Conservation (phyloP, 1,284 basidiomycete genomes). For the Puccinia horiana region DNA sequence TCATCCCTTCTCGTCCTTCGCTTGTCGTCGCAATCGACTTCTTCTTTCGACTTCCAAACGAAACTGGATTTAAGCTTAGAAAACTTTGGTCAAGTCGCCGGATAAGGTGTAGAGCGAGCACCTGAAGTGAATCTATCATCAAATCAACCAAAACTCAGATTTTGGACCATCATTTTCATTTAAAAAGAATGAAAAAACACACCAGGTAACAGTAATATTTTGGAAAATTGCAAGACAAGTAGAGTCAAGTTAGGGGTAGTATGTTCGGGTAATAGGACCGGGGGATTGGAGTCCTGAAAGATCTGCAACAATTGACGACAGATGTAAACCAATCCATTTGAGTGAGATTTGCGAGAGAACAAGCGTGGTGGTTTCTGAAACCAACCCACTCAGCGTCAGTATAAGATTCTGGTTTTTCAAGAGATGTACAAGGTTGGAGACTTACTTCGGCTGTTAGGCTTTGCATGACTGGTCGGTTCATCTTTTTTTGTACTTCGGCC, state of each 20-base stretch:
- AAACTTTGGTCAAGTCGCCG: not conserved
- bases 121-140: not conserved
- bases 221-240: conserved; percentile 27
- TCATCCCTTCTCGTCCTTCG: not conserved
- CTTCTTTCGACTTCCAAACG: not conserved
- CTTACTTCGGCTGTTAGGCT: conserved; percentile 24
- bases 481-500: conserved; percentile 14
- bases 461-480: conserved; percentile 26
- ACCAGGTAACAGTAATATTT: conserved; percentile 37
- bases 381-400: not conserved
- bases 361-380: conserved; percentile 33
- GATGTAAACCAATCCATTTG: conserved; percentile 10
- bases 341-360: conserved; percentile 10
- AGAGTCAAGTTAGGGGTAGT: conserved; percentile 12
- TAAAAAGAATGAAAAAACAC: not conserved
- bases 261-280: conserved; percentile 1
- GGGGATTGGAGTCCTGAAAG: conserved; percentile 14
- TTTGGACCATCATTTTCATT: not conserved
- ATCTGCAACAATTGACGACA: conserved; percentile 24
- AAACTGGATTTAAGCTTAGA: not conserved
- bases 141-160: not conserved
- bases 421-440: not conserved
- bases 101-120: conserved; percentile 10
- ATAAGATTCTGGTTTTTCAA: not conserved
- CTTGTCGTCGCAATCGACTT: not conserved